phyloP scores from a whole-genome alignment of 2,329 filamentous ascomycete genomes.

The Macrophomina pseudophaseolina region DNA sequence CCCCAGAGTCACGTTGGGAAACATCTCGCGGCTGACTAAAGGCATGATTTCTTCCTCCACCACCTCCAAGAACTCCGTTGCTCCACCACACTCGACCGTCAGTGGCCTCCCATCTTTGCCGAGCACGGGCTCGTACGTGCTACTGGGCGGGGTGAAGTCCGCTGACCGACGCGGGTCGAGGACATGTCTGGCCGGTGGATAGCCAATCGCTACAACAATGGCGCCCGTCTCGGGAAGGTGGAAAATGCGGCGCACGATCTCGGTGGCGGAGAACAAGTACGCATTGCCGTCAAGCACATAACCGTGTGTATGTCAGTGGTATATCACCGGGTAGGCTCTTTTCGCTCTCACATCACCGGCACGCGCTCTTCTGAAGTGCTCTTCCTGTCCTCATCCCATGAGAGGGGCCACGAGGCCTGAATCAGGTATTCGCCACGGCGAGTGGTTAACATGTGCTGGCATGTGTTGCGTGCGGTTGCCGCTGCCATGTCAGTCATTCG shows the following conservation, averaged over 20 bases:
- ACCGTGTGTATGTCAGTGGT: not conserved
- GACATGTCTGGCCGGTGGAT: not conserved
- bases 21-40: not conserved
- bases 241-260: not conserved
- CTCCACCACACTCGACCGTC: not conserved
- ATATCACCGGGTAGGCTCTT: not conserved
- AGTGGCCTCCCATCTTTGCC: not conserved
- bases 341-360: not conserved
- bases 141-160: not conserved
- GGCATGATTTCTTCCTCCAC: not conserved
- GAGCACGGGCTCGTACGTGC: not conserved
- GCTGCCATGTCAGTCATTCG: not conserved
- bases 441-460: not conserved
- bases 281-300: slow-evolving; percentile 20
- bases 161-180: not conserved
- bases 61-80: not conserved
- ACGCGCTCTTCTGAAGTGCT: not conserved
- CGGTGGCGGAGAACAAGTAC: slow-evolving; percentile 9
- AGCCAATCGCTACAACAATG: not conserved
- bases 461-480: not conserved
- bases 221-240: not conserved
- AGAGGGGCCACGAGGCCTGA: slow-evolving; percentile 9
- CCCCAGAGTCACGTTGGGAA: not conserved
- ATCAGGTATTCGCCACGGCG: slow-evolving; percentile 14
- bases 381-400: not conserved